A percentile compares a stretch with the other conserved stretches of the same genome.
Evolutionary conservation across 306 rosid genomes (phyloP).

Genomic region (Malus domestica): ASM211411v1 NC_041805.1:14858501-14859000

Average conservation of each 20-base stretch:
- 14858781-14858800: not conserved
- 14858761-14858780: no score
- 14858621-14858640: no score
- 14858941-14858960: slow-evolving; percentile 34
- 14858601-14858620: no score
- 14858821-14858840: not conserved
- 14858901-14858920: slow-evolving; percentile 29
- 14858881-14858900: slow-evolving; percentile 33
- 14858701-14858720: no score
- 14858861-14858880: slow-evolving; percentile 17
- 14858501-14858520: no score
- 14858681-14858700: no score
- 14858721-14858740: not conserved
- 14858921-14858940: slow-evolving; percentile 25
- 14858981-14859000: not conserved
- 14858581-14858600: no score
- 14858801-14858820: not conserved
- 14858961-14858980: not conserved
- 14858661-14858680: no score
- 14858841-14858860: not conserved
- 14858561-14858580: no score
- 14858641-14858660: no score
- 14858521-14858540: no score
- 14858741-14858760: not conserved
- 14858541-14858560: no score